Conservation (phyloP, 2,329 filamentous ascomycete genomes). For the Trichophyton simii region DNA sequence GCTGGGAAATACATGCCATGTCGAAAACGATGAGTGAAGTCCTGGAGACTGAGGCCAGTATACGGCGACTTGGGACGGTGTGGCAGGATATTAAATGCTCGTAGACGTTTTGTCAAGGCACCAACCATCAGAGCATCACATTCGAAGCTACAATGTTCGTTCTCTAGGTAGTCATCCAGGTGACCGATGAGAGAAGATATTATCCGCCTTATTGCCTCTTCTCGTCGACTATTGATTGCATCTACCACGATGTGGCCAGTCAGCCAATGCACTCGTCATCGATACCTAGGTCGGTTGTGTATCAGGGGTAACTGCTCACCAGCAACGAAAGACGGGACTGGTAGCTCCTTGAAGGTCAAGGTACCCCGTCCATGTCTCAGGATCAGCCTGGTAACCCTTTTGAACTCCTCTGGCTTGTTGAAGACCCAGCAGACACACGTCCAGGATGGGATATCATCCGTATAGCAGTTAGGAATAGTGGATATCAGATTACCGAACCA, state of each 20-base stretch:
- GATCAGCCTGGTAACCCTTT: constrained; percentile 10
- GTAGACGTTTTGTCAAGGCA: constrained; percentile 12
- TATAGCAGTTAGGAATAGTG: constrained; percentile 11
- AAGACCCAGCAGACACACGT: constrained; percentile 15
- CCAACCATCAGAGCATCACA: constrained; percentile 14
- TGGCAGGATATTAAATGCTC: constrained; percentile 11
- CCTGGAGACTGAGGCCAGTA: constrained; percentile 13
- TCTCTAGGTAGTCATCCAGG: constrained; percentile 12
- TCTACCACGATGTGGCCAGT: constrained; percentile 3
- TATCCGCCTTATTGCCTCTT: constrained; percentile 10
- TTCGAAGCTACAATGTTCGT: constrained; percentile 15
- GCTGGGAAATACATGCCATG: constrained; percentile 14
- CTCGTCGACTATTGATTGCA: constrained; percentile 11
- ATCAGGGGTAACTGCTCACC: constrained; percentile 5
- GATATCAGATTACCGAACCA: constrained; percentile 13
- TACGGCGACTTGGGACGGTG: constrained; percentile 12
- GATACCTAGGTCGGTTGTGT: not conserved
- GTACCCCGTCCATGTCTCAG: constrained; percentile 11
- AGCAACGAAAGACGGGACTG: constrained; percentile 12
- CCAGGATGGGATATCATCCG: constrained; percentile 12
- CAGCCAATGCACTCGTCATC: no score
- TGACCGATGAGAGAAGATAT: constrained; percentile 11
- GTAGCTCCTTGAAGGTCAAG: constrained; percentile 9
- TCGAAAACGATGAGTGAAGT: constrained; percentile 13
- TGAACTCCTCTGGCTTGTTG: constrained; percentile 11